Base-by-base conservation (phyloP, 495 filamentous ascomycete species). In the Tuber umbilicatum region DNA sequence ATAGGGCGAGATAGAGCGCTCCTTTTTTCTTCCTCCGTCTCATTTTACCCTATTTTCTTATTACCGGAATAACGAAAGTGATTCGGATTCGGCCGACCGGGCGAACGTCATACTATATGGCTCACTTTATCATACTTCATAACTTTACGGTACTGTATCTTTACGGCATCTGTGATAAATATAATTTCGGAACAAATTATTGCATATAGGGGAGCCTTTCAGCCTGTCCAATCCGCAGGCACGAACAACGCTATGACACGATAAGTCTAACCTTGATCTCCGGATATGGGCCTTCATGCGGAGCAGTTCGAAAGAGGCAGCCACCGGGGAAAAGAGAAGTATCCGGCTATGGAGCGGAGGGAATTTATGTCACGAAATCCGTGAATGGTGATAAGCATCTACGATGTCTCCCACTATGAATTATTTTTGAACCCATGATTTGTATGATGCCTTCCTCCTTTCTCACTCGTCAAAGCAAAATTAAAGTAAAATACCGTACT, bases 81-180 rank as follows among this genome's bases (percentile, higher is more conserved):
- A 64, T 35, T 64, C 55, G 55, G 55, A 64, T 64, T 35, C 55
- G 55, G 27, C 55, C 55, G 55, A 64, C 55, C 55, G 27, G 55
- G 27, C 27, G 12, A 64, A 35, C 55, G 55, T 35, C 55, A 64
- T 64, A n/a, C n/a, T n/a, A n/a, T n/a, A 16, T 55, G 7, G 55
- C 35, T 17, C 27, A 35, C 55, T 35, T 35, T 35, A 64, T 35
- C 17, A 64, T 64, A 27, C 55, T 64, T 64, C 12, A 35, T 2
- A 19, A 64, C 14, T 14, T 7, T 64, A 35, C 27, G 31, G 27
- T 16, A 64, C 55, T 17, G 27, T 31, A 64, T 17, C n/a, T 31
- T 31, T 31, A 64, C 17, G n/a, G 55, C 27, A 60, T 60, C 31
- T n/a, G 50, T 27, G n/a, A 60, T 31, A 60, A n/a, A 60, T 60